Evolutionary conservation across 2,329 filamentous ascomycete genomes (phyloP).

Genomic region (Trichoderma breve): DNA sequence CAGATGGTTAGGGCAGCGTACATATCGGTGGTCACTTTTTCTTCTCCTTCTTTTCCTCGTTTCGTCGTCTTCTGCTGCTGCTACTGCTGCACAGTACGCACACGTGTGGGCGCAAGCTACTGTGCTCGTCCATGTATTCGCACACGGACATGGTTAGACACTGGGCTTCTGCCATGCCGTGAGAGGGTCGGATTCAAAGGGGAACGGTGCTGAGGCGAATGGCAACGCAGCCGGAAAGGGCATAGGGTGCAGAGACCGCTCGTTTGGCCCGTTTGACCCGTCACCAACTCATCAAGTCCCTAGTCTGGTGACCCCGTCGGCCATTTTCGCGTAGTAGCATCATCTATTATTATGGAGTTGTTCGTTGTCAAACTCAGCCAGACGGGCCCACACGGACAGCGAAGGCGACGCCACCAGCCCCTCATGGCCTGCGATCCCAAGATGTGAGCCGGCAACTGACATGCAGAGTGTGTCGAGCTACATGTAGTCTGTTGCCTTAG

Average conservation of each 20-base stretch:
- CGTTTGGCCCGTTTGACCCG: constrained; percentile 20
- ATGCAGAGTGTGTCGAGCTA: constrained; percentile 19
- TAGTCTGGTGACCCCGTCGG: constrained; percentile 22
- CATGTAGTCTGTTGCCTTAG: neutral
- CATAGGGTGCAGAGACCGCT: constrained; percentile 21
- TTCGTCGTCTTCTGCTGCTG: neutral
- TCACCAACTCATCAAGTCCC: constrained; percentile 21
- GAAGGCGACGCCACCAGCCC: constrained; percentile 22
- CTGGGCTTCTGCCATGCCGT: neutral
- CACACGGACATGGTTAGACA: neutral
- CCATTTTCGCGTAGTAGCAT: constrained; percentile 21
- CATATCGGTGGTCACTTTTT: constrained; percentile 4
- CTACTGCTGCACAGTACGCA: constrained; percentile 3
- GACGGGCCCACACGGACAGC: constrained; percentile 18
- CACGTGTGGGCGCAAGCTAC: constrained; percentile 1
- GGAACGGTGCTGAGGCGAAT: constrained; percentile 12
- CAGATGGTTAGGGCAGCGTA: constrained; percentile 16
- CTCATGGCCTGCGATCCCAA: constrained; percentile 21
- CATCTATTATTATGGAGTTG: constrained; percentile 20
- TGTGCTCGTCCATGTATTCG: neutral
- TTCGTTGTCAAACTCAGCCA: constrained; percentile 22
- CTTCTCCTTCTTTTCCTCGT: neutral
- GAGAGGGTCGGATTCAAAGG: constrained; percentile 16
- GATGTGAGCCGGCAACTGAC: constrained; percentile 23
- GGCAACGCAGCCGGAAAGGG: constrained; percentile 12